Base-by-base conservation (phyloP, 2,329 filamentous ascomycete genomes). In the Graphilbum fragrans region DNA sequence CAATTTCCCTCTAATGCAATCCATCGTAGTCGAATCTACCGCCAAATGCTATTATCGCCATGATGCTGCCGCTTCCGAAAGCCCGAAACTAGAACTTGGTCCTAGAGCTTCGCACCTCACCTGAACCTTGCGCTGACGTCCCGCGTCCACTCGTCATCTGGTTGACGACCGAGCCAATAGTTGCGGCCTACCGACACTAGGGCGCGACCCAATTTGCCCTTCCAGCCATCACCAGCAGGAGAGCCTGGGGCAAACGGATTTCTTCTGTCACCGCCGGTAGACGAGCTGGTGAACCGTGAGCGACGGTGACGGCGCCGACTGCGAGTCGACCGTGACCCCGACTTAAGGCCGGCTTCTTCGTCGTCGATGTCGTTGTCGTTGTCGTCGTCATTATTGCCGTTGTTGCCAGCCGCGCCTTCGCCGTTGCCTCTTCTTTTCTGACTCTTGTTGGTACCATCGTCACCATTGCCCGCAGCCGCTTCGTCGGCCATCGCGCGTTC, bases 191-290 rank as follows among this genome's bases (percentile, higher is more conserved):
- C 67, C 10, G 70, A 71, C 22, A 94, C 70, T 83, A 95, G 84
- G 25, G 73, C 55, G 39, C 88, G 72, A n/a, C 87, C 88, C 11
- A 93, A 54, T 52, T 76, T 79, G 27, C 87, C 88, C 57, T 72
- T 73, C 75, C 83, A 87, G 17, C 87, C 87, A 47, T 82, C 71
- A 11, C 86, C 86, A 42, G 85, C 79, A n/a, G 80, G 76, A 35
- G 77, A 73, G 39, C 74, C 77, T 25, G 66, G 62, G 0, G 74
- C 72, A 60, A 94, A 94, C 0, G 68, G 86, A 67, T 62, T 46
- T 18, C 45, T 39, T 29, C 9, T 35, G n/a, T 40, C 33, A 35
- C 2, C 17, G 23, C 41, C 77, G 47, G 77, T 45, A 37, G 44
- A 45, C 25, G 42, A 42, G 23, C 35, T 43, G 23, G 42, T 29